Base-by-base conservation (phyloP, 768 basidiomycete genomes). In the Megacollybia marginata region DNA sequence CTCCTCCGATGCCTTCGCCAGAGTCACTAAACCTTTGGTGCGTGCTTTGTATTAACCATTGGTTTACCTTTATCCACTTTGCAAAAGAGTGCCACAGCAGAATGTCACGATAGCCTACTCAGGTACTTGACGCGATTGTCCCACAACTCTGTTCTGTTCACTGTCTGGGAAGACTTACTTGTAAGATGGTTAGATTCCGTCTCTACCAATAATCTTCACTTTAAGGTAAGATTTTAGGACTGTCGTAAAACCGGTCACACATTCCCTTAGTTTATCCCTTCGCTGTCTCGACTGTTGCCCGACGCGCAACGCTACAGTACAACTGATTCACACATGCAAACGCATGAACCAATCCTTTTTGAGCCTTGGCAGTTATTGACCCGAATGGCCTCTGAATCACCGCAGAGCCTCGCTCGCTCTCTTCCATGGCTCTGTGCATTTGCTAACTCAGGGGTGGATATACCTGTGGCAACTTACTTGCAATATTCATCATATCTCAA, bases 341-440 rank as follows among this genome's bases (percentile, higher is more conserved):
- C 62, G 20, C 52, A 60, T 8, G 71, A 71, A 47, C 52, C 63
- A 10, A 54, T 55, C 8, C 62, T 64, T 18, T 56, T 73, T 38
- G 77, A 85, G 62, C 82, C 83, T 12, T 79, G 85, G 73, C 69
- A 71, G 33, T 66, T 74, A 11, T 63, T 85, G 18, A 61, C 69
- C 20, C 65, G 66, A 19, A 60, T 69, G 15, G 78, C 79, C 0
- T 65, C 63, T 1, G 62, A 69, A 50, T 71, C 70, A 32, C 53
- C 59, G 38, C 64, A 70, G 7, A 75, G 76, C 15, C 68, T 82
- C 38, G 58, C 65, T 18, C 70, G 67, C 32, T 72, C 75, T 35
- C 60, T 88, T 33, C 67, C 69, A 42, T 86, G 83, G 80, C 71
- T 90, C 16, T 71, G 72, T 40, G 63, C 82, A 40, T 70, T 87